phyloP scores from a whole-genome alignment of 2,329 filamentous ascomycete species.

The Trichoderma atrobrunneum region DNA sequence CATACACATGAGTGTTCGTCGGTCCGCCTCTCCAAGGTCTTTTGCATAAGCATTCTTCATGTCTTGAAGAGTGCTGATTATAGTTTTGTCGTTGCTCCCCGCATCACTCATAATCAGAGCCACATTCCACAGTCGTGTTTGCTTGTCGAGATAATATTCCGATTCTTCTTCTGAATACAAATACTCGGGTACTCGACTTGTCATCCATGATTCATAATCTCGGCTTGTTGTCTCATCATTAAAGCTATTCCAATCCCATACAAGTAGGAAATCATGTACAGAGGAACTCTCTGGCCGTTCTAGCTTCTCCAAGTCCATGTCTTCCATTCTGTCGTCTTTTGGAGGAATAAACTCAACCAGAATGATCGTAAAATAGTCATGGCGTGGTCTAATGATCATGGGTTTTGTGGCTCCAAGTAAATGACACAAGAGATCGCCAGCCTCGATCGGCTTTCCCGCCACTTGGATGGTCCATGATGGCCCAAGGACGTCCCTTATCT shows the following conservation, averaged over 20 bases:
- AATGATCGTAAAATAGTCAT: background rate
- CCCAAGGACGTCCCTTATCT: background rate
- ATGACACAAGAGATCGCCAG: background rate
- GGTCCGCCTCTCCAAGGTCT: background rate
- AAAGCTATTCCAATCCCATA: constrained; percentile 2
- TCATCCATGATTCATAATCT: background rate
- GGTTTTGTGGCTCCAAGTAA: background rate
- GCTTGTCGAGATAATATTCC: background rate
- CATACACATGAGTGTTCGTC: background rate
- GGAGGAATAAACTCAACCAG: background rate
- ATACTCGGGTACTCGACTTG: background rate
- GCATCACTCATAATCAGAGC: background rate
- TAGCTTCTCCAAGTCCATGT: background rate
- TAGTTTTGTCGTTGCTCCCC: background rate
- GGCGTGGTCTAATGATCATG: background rate
- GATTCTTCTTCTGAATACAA: background rate
- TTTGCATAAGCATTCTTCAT: background rate
- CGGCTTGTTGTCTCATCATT: background rate
- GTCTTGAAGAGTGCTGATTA: background rate
- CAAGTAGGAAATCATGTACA: background rate
- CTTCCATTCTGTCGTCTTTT: background rate
- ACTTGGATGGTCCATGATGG: background rate
- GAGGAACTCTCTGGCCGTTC: background rate
- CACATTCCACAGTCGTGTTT: background rate
- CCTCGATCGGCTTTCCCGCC: background rate